Evolutionary conservation across 768 basidiomycete genomes (phyloP), one percentile per base, ranked within the genome.

Genomic region (Phanerochaete sordida): DNA sequence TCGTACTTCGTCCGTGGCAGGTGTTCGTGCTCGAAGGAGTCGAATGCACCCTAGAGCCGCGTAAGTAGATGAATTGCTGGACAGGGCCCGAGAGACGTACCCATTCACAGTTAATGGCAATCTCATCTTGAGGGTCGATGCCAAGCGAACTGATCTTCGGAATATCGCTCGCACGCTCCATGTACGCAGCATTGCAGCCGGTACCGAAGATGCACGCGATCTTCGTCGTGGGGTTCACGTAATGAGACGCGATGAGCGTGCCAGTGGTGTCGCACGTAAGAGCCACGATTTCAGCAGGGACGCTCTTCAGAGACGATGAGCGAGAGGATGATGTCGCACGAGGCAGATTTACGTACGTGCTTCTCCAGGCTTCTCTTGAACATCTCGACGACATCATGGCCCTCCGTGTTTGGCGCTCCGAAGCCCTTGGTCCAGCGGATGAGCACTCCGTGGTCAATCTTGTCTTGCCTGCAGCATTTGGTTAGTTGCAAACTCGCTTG

Each of bases 401-500:
- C 95, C 74, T 98, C 97, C 19, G 93, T 94, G 70, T 95, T 93
- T 4, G 83, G 72, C 0, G 91, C 91, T 31, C 94, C 94, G 67
- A 98, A 98, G 64, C 97, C 97, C 74, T 99, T 99, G n/a, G 97
- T 99, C 97, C 97, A 99, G 19, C 96, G 89, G 68, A 98, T 94
- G 37, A 98, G 87, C 61, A 84, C 83, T 24, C 94, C 96, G 62
- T 98, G 93, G 73, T 98, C 94, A 64, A 99, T 98, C 56, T 84
- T 82, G 39, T 88, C 83, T 81, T 98, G 97, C n/a, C 92, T 95
- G 72, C 12, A 64, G 2, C 50, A 3, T 46, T 31, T 27, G 37
- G 11, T 19, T 23, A 26, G 44, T 16, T 23, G 44, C 12, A 53
- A 23, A 12, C 24, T 28, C 24, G 35, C 49, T 31, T 46, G 39